These are phyloP conservation scores for Acanthamoeba divionensis DNA, from an alignment of 208 protist genomes.

Conservation along the genomic window DNA sequence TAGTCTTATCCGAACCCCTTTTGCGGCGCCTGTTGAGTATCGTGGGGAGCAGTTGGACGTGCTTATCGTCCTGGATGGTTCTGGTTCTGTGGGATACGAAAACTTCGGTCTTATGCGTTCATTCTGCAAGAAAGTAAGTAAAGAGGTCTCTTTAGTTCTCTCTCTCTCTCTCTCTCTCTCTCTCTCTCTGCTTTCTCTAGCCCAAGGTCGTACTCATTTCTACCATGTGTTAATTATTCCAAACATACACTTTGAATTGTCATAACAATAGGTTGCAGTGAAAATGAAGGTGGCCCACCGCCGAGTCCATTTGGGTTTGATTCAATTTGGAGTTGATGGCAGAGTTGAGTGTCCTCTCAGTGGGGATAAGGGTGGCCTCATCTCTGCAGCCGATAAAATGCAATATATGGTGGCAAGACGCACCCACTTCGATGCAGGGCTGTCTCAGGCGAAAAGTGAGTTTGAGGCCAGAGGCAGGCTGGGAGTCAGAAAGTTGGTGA, in stretches of 20 bases:
- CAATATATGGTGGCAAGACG: not conserved
- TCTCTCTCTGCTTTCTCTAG: not conserved
- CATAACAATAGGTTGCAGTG: no score
- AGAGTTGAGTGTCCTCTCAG: not conserved
- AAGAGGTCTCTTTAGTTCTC: not conserved
- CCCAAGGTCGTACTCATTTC: no score
- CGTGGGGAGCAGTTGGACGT: not conserved
- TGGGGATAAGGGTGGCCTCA: not conserved
- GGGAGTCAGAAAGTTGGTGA: not conserved
- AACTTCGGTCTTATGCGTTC: not conserved
- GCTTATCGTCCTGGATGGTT: not conserved
- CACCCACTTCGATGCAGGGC: not conserved
- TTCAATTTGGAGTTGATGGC: not conserved
- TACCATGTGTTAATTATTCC: no score
- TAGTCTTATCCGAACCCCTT: not conserved
- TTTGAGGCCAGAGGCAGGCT: not conserved
- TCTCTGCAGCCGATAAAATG: not conserved
- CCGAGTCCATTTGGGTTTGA: not conserved
- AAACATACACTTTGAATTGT: no score
- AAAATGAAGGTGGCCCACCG: not conserved
- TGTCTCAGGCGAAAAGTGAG: not conserved
- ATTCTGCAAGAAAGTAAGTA: not conserved
- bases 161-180: not conserved
- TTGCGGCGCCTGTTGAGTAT: not conserved
- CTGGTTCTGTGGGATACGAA: not conserved